Conservation (phyloP, 495 filamentous ascomycete species). For the Hypomontagnella monticulosa region DNA sequence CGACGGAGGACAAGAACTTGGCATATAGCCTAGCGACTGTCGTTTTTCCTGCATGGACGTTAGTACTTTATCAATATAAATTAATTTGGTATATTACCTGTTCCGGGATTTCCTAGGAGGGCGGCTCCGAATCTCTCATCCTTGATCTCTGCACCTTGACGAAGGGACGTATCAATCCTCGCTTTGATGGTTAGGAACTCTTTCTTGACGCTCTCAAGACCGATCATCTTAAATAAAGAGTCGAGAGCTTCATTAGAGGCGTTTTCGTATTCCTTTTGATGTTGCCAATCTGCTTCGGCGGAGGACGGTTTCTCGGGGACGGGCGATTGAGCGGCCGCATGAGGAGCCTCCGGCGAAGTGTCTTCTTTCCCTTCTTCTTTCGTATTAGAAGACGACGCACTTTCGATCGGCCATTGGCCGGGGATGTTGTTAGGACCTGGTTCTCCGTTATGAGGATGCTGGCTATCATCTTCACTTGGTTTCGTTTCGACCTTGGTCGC, state of each 20-base stretch:
- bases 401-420: constrained; percentile 4
- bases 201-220: constrained; percentile 75
- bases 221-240: constrained; percentile 73
- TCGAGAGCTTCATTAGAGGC: constrained; percentile 62
- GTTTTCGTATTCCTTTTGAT: constrained; percentile 44
- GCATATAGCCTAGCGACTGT: constrained; percentile 83
- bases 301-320: constrained; percentile 10
- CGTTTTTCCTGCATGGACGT: constrained; percentile 70
- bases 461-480: background rate
- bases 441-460: background rate
- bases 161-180: constrained; percentile 67
- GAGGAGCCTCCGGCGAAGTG: constrained; percentile 18
- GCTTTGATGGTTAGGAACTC: constrained; percentile 72
- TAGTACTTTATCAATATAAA: constrained; percentile 11
- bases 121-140: constrained; percentile 69
- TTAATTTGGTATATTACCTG: constrained; percentile 57
- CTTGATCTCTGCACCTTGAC: constrained; percentile 66
- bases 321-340: background rate
- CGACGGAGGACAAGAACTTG: constrained; percentile 69
- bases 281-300: constrained; percentile 42
- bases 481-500: background rate
- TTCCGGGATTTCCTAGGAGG: constrained; percentile 83
- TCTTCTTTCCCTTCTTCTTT: background rate
- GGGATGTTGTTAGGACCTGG: background rate
- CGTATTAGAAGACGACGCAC: background rate